phyloP scores from a whole-genome alignment of 345 rosid genomes.

The Camelina laxa region DNA sequence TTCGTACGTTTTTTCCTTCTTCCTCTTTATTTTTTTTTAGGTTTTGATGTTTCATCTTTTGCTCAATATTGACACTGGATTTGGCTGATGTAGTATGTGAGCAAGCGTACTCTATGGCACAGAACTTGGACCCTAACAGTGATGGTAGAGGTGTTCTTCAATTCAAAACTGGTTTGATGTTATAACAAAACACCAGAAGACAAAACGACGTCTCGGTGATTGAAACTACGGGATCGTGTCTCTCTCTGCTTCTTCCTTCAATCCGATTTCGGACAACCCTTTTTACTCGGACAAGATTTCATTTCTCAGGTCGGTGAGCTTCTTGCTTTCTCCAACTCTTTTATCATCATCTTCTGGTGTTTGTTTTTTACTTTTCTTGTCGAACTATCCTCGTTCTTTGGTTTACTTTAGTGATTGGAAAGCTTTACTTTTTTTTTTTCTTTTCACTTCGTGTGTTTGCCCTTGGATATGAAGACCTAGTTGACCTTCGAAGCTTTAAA shows the following conservation, averaged over 20 bases:
- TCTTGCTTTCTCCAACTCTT: slow-evolving; percentile 32
- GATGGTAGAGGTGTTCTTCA: slow-evolving; percentile 99
- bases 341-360: too few relatives aligned
- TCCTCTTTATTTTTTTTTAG: too few relatives aligned
- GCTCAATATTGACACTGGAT: slow-evolving; percentile 19
- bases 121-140: slow-evolving; percentile 91
- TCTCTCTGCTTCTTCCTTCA: slow-evolving; percentile 40
- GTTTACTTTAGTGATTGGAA: too few relatives aligned
- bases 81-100: slow-evolving; percentile 70
- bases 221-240: slow-evolving; percentile 44
- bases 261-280: slow-evolving; percentile 44
- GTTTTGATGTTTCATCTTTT: not conserved
- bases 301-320: slow-evolving; percentile 36
- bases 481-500: too few relatives aligned
- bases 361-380: too few relatives aligned
- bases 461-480: too few relatives aligned
- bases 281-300: slow-evolving; percentile 39
- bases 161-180: slow-evolving; percentile 98
- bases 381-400: too few relatives aligned
- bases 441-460: too few relatives aligned
- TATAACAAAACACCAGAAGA: too few relatives aligned
- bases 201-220: slow-evolving; percentile 46
- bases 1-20: slow-evolving; percentile 55
- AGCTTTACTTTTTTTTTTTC: too few relatives aligned
- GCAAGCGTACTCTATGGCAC: slow-evolving; percentile 96